Percentiles rank a stretch among this genome's conserved stretches.
Evolutionary conservation across 2,329 filamentous ascomycete genomes (phyloP).

Genomic region (Monosporascus sp.): DNA sequence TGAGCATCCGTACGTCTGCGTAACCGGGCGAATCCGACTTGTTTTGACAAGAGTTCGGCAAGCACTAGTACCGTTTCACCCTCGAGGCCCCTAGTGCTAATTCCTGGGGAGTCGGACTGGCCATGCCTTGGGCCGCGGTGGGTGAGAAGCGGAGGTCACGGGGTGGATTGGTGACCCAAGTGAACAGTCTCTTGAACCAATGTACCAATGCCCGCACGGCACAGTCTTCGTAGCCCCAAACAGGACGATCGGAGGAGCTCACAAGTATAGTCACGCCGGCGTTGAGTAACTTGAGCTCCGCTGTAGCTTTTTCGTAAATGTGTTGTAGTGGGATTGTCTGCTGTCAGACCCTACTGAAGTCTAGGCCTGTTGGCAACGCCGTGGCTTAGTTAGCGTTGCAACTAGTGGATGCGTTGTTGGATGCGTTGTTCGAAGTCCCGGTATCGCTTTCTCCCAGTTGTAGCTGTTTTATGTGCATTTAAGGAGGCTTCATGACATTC

Average conservation of each 20-base stretch:
- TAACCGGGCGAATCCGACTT: conserved; percentile 91
- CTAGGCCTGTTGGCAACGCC: too few species aligned
- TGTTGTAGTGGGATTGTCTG: conserved; percentile 58
- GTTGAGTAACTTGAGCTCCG: conserved; percentile 81
- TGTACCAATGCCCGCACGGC: conserved; percentile 81
- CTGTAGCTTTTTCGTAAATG: conserved; percentile 64
- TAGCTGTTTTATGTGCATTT: too few species aligned
- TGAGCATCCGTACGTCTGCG: conserved; percentile 86
- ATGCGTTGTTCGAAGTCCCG: too few species aligned
- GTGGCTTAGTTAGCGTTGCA: too few species aligned
- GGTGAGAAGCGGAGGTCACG: conserved; percentile 78
- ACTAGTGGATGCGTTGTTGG: too few species aligned
- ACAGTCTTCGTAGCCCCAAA: conserved; percentile 98
- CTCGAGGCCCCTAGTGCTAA: conserved; percentile 78
- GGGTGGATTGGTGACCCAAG: conserved; percentile 92
- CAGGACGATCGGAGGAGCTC: conserved; percentile 43
- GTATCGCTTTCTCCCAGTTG: too few species aligned
- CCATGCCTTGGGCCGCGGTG: conserved; percentile 77
- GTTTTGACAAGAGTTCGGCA: conserved; percentile 67
- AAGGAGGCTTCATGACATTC: too few species aligned
- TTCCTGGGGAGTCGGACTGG: conserved; percentile 81
- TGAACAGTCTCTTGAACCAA: conserved; percentile 98
- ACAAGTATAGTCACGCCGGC: conserved; percentile 82
- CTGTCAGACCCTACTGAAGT: too few species aligned
- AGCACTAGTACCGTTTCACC: conserved; percentile 89